Evolutionary conservation across 345 rosid genomes (phyloP).

Genomic region (Salix caprea): DNA sequence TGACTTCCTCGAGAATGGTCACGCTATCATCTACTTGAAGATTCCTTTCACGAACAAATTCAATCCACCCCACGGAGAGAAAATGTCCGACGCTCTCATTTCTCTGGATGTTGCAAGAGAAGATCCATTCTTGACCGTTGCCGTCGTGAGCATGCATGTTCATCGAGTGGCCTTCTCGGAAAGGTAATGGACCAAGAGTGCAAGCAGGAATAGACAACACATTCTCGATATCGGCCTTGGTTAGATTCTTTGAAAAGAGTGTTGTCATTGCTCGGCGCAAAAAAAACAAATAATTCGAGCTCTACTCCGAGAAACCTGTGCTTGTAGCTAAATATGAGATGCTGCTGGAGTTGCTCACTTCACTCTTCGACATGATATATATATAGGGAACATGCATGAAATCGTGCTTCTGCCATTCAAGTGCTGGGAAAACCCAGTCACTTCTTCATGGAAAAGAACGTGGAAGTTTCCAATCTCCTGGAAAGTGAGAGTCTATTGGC

Average conservation of each 20-base stretch:
- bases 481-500: neutral
- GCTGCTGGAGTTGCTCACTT: neutral
- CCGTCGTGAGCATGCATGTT: slow-evolving; percentile 5
- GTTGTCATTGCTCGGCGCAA: neutral
- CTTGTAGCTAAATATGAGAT: neutral
- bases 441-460: neutral
- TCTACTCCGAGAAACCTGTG: neutral
- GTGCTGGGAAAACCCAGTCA: neutral
- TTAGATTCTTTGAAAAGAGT: neutral
- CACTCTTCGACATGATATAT: neutral
- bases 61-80: slow-evolving; percentile 6
- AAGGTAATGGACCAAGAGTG: neutral
- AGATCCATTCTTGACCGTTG: neutral
- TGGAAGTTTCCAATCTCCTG: neutral
- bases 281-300: neutral
- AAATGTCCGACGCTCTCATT: neutral
- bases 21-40: slow-evolving; percentile 3
- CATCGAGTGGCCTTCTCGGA: neutral
- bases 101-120: neutral
- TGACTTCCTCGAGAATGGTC: neutral
- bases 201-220: neutral
- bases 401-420: neutral
- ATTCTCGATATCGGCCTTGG: neutral
- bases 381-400: neutral
- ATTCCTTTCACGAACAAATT: neutral